These are phyloP conservation scores for Cicer yamashitae DNA, from an alignment of 306 rosid genomes.

Conservation along the genomic window DNA sequence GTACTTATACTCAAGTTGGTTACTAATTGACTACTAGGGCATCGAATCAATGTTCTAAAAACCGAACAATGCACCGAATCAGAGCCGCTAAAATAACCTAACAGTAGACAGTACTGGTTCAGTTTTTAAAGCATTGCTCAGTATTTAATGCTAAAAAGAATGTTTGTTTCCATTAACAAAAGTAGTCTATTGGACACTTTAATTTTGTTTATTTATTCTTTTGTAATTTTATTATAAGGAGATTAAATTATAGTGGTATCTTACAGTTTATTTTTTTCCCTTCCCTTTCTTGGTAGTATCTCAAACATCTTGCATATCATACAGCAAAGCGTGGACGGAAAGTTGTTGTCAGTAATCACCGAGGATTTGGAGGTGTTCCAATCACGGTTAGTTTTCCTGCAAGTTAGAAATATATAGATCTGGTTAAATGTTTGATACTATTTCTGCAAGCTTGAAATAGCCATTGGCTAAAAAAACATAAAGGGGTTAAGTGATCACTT, in stretches of 20 bases:
- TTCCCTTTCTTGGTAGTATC: conserved; percentile 61
- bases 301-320: conserved; percentile 88
- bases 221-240: conserved; percentile 12
- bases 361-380: conserved; percentile 95
- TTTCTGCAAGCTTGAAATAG: conserved; percentile 22
- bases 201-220: neutral
- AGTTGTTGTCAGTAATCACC: conserved; percentile 80
- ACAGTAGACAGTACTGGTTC: neutral
- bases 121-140: neutral
- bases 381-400: conserved; percentile 73
- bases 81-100: neutral
- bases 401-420: conserved; percentile 20
- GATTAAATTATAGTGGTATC: conserved; percentile 32
- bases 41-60: neutral
- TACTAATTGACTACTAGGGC: neutral
- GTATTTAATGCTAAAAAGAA: neutral
- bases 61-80: neutral
- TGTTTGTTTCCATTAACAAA: neutral
- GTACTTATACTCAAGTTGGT: neutral
- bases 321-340: conserved; percentile 84
- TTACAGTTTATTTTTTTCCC: conserved; percentile 19
- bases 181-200: neutral
- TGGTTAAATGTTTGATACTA: neutral
- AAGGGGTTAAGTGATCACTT: conserved; percentile 1
- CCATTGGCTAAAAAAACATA: conserved; percentile 16